Conservation (phyloP, 225 moss, liverwort and hornwort genomes). For the Takakia lepidozioides region DNA sequence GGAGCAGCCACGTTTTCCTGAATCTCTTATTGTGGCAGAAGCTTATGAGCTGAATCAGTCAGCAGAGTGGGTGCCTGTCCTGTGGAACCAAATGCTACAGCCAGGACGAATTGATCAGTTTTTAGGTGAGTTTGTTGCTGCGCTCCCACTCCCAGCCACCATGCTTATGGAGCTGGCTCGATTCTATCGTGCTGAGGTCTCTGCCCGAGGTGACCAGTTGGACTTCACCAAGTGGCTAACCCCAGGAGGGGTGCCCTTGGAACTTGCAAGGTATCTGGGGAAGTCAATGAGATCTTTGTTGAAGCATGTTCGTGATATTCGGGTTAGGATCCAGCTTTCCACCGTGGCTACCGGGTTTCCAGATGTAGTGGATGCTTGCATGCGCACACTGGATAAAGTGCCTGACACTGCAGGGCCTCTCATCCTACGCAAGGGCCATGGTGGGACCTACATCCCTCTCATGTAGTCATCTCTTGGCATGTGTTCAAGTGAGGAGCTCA, state of each 20-base stretch:
- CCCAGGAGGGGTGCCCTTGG: constrained; percentile 57
- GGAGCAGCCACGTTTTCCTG: constrained; percentile 81
- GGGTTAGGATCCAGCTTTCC: constrained; percentile 70
- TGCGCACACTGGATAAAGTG: constrained; percentile 69
- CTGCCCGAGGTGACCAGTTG: constrained; percentile 72
- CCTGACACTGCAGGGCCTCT: constrained; percentile 81
- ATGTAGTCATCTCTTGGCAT: no score
- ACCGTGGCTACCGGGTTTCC: constrained; percentile 81
- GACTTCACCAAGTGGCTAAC: constrained; percentile 78
- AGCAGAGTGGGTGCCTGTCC: constrained; percentile 88
- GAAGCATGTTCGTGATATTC: constrained; percentile 70
- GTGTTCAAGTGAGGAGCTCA: no score
- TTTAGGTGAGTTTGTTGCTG: constrained; percentile 76
- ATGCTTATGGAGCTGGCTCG: constrained; percentile 91
- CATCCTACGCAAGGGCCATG: constrained; percentile 85
- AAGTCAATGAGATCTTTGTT: constrained; percentile 81
- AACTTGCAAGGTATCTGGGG: constrained; percentile 42
- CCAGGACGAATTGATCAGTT: constrained; percentile 73
- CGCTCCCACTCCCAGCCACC: constrained; percentile 60
- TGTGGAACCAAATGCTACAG: constrained; percentile 84
- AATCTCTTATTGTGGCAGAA: constrained; percentile 84
- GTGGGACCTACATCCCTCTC: constrained; percentile 81
- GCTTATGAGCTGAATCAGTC: constrained; percentile 89
- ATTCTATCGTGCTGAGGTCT: constrained; percentile 75
- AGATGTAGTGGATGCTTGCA: constrained; percentile 73